Evolutionary conservation across 1,284 basidiomycete species (phyloP).

Genomic region (Volvariella volvacea): DNA sequence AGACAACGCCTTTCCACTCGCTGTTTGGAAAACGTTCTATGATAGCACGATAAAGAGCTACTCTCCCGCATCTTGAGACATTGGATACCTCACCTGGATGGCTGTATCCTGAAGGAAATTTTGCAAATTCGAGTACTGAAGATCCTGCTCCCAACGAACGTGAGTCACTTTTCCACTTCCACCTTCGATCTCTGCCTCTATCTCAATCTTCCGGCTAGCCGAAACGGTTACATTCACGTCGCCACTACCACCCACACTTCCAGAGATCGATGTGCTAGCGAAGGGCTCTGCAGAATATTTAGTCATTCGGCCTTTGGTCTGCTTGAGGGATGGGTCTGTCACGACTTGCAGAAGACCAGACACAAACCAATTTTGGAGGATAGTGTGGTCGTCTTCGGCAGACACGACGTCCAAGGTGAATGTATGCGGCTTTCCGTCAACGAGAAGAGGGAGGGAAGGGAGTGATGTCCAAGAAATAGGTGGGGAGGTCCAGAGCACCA

Average conservation of each 20-base stretch:
- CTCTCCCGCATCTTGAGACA: no score
- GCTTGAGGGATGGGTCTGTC: constrained; percentile 53
- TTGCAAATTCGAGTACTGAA: constrained; percentile 50
- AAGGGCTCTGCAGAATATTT: constrained; percentile 50
- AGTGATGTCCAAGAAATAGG: constrained; percentile 40
- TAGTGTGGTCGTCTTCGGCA: constrained; percentile 57
- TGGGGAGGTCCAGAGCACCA: constrained; percentile 73
- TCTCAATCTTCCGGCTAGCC: constrained; percentile 45
- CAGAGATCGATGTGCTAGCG: constrained; percentile 43
- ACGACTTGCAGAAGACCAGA: constrained; percentile 67
- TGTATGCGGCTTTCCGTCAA: constrained; percentile 26
- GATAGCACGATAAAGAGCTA: no score
- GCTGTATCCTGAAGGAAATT: constrained; percentile 41
- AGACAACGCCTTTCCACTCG: constrained; percentile 48
- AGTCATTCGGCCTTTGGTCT: constrained; percentile 63
- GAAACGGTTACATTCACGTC: constrained; percentile 50
- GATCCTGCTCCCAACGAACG: constrained; percentile 47
- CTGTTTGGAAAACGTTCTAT: constrained; percentile 57
- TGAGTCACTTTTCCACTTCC: constrained; percentile 48
- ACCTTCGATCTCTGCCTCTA: constrained; percentile 50
- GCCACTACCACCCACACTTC: constrained; percentile 31
- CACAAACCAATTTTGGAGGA: constrained; percentile 73
- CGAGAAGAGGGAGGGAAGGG: constrained; percentile 5
- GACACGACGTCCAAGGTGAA: constrained; percentile 70
- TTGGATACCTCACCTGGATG: constrained; percentile 37